A percentile compares a stretch with the other conserved stretches of the same genome.
Conservation (phyloP, 2,329 filamentous ascomycete genomes). For the Ophiostoma piceae region DNA sequence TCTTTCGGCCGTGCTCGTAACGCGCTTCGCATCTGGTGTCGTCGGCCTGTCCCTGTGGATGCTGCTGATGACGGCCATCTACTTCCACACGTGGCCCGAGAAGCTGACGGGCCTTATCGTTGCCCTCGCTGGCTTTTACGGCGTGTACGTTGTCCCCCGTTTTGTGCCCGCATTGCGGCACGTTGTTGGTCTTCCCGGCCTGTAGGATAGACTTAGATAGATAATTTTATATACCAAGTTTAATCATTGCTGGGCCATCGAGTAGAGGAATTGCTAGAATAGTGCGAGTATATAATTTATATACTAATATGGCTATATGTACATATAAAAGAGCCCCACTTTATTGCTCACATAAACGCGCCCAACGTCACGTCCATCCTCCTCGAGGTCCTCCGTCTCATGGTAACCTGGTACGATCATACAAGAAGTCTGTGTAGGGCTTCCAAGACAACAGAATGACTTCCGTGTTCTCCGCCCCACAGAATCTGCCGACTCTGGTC, state of each 20-base stretch:
- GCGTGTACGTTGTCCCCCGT: conserved; percentile 49
- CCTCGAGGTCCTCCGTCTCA: too few species aligned
- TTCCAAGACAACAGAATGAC: background rate
- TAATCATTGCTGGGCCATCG: background rate
- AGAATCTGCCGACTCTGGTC: conserved; percentile 49
- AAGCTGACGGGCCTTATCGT: conserved; percentile 61
- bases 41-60: conserved; percentile 81
- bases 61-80: conserved; percentile 96
- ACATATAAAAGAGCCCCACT: background rate
- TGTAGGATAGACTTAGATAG: conserved; percentile 34
- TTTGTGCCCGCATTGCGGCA: conserved; percentile 44
- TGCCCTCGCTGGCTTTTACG: conserved; percentile 44
- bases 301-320: background rate
- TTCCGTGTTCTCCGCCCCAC: conserved; percentile 36
- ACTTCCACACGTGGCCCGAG: conserved; percentile 98
- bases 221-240: background rate
- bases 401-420: background rate
- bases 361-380: background rate
- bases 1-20: conserved; percentile 20
- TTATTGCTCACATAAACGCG: background rate
- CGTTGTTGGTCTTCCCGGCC: conserved; percentile 47
- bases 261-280: background rate
- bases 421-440: background rate
- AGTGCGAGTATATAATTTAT: background rate
- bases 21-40: conserved; percentile 54